These are phyloP conservation scores for Neopestalotiopsis rosae DNA, from an alignment of 2,329 filamentous ascomycete genomes.

Conservation along the genomic window DNA sequence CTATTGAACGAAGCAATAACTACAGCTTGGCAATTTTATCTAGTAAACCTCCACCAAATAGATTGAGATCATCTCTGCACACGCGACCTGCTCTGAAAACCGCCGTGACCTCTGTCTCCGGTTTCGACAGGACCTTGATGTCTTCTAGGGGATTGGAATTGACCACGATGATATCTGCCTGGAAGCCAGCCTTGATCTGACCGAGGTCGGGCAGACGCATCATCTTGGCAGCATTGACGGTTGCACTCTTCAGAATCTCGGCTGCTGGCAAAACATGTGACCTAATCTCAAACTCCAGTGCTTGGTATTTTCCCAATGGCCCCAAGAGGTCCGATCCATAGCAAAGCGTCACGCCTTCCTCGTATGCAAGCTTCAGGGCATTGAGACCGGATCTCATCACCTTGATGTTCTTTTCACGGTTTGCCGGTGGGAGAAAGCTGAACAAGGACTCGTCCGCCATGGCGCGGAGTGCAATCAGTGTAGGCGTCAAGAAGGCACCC, in stretches of 20 bases:
- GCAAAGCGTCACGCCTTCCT: neutral
- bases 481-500: neutral
- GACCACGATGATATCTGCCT: neutral
- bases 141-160: neutral
- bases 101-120: no score
- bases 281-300: neutral
- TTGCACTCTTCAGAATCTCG: neutral
- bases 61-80: no score
- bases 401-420: neutral
- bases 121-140: neutral
- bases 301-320: neutral
- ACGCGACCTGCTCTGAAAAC: no score
- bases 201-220: neutral
- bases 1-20: no score
- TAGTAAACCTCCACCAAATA: no score
- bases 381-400: neutral
- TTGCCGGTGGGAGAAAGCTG: neutral
- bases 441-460: neutral
- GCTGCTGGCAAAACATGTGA: neutral
- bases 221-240: neutral
- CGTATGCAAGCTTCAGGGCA: neutral
- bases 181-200: neutral
- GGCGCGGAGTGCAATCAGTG: neutral
- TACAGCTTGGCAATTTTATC: no score
- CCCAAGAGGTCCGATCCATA: neutral